These are phyloP conservation scores for Hyphodiscus sp. DNA, from an alignment of 2,329 filamentous ascomycete genomes.

Conservation along the genomic window DNA sequence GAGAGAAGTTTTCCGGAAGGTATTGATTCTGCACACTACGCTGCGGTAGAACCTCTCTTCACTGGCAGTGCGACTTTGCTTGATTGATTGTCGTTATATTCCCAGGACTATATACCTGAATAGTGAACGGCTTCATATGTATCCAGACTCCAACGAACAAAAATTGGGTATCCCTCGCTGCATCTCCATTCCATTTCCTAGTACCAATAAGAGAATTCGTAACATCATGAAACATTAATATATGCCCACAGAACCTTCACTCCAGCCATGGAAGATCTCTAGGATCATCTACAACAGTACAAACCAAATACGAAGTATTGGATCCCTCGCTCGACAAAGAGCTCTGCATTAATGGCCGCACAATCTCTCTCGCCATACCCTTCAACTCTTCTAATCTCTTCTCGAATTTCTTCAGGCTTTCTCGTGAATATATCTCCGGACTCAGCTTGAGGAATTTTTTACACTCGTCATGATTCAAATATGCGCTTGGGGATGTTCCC, in stretches of 20 bases:
- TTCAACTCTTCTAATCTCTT: slow-evolving; percentile 85
- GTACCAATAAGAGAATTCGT: background rate
- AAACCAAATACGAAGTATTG: slow-evolving; percentile 56
- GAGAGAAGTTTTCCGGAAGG: too few relatives aligned
- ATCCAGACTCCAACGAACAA: background rate
- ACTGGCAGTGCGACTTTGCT: too few relatives aligned
- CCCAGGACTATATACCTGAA: too few relatives aligned
- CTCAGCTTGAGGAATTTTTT: slow-evolving; percentile 83
- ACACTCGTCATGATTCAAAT: slow-evolving; percentile 78
- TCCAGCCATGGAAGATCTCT: slow-evolving; percentile 54
- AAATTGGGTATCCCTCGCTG: background rate
- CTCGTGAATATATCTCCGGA: slow-evolving; percentile 75
- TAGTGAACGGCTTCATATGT: background rate
- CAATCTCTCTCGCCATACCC: slow-evolving; percentile 70
- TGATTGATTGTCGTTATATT: too few relatives aligned
- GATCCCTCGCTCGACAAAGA: slow-evolving; percentile 69
- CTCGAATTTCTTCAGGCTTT: slow-evolving; percentile 82
- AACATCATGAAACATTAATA: background rate
- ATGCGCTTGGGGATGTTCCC: slow-evolving; percentile 55
- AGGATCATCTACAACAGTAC: slow-evolving; percentile 50
- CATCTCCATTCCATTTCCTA: background rate
- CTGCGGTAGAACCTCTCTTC: too few relatives aligned
- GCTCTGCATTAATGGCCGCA: slow-evolving; percentile 80
- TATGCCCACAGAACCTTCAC: background rate
- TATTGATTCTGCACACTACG: too few relatives aligned